These are phyloP conservation scores for Raffaelea ambrosiae DNA, from an alignment of 2,329 filamentous ascomycete genomes.

Conservation along the genomic window DNA sequence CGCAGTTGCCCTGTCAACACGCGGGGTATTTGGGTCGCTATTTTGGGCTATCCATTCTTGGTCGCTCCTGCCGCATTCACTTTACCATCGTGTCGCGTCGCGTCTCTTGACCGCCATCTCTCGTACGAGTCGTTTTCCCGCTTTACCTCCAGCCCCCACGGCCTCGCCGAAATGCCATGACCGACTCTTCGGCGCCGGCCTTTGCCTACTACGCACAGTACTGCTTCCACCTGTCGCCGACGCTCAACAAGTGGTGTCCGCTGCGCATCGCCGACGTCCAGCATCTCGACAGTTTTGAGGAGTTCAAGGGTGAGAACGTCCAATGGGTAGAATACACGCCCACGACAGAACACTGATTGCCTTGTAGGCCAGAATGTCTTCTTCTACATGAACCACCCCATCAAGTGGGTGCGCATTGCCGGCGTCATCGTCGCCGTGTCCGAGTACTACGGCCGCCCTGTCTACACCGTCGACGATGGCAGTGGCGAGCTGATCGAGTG, in stretches of 20 bases:
- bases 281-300: slow-evolving; percentile 34
- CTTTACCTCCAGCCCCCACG: slow-evolving; percentile 9
- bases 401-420: slow-evolving; percentile 64
- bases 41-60: no score
- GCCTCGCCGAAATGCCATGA: slow-evolving; percentile 46
- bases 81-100: no score
- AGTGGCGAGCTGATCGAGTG: slow-evolving; percentile 52
- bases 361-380: slow-evolving; percentile 48
- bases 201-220: slow-evolving; percentile 45
- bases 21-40: no score
- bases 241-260: slow-evolving; percentile 51
- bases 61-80: no score
- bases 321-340: background rate
- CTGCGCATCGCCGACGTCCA: slow-evolving; percentile 43
- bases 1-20: no score
- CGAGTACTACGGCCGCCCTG: slow-evolving; percentile 34
- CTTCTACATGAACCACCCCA: slow-evolving; percentile 66
- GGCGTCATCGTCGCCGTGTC: slow-evolving; percentile 61
- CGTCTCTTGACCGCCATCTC: no score
- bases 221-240: slow-evolving; percentile 55
- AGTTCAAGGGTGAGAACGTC: slow-evolving; percentile 40
- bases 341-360: no score
- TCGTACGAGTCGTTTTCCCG: no score
- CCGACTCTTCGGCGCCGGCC: slow-evolving; percentile 15
- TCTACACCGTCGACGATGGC: slow-evolving; percentile 58